These are phyloP conservation scores for Davidsoniella virescens DNA, from an alignment of 2,329 filamentous ascomycete genomes.

Conservation along the genomic window DNA sequence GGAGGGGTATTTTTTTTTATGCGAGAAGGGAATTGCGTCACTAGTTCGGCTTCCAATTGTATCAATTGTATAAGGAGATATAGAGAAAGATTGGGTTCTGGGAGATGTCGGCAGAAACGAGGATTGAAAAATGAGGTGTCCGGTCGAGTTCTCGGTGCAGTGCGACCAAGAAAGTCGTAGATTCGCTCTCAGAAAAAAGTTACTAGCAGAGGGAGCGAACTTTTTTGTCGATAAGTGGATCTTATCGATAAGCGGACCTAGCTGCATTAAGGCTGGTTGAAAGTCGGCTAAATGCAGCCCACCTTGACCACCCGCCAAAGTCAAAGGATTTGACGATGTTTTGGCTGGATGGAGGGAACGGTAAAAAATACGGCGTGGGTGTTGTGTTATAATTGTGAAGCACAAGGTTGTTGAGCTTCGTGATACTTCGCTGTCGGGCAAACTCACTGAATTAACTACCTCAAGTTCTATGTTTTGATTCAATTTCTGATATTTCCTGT, in stretches of 20 bases:
- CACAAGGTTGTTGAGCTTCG: too few species aligned
- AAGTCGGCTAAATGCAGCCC: neutral
- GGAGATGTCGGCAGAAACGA: neutral
- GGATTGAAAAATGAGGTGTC: neutral
- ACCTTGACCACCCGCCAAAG: neutral
- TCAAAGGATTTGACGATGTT: slow-evolving; percentile 5
- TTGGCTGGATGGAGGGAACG: neutral
- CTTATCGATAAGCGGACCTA: slow-evolving; percentile 7
- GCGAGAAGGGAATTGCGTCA: neutral
- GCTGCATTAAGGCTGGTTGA: neutral
- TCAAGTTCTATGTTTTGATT: too few species aligned
- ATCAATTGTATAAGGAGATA: neutral
- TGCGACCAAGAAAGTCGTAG: too few species aligned
- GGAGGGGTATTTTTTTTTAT: neutral
- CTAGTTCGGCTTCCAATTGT: neutral
- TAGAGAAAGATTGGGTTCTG: neutral
- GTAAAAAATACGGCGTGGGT: slow-evolving; percentile 1
- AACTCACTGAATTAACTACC: too few species aligned
- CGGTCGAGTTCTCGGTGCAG: neutral
- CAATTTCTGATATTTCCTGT: too few species aligned
- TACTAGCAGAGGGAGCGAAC: slow-evolving; percentile 3
- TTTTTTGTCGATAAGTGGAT: slow-evolving; percentile 10
- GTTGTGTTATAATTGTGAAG: too few species aligned
- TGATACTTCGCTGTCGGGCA: too few species aligned
- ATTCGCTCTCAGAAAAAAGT: neutral